Evolutionary conservation across 345 rosid species (phyloP), one percentile per base, ranked within the genome.

Genomic region (Citrus maxima): DNA sequence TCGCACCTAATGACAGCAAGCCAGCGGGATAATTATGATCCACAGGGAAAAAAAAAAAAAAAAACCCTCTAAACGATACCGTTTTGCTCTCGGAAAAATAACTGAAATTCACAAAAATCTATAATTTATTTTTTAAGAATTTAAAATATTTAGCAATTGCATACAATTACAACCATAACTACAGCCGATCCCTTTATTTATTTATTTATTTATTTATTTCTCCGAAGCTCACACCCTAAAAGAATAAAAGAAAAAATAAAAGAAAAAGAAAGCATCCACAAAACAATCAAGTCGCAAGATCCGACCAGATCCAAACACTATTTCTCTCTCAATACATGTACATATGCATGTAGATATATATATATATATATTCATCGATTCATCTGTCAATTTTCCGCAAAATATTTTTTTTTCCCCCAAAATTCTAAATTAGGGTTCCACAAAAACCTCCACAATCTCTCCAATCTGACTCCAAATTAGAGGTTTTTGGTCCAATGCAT

Each of bases 261-360:
- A 70, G 38, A 35, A 67, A 49, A 37, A 32, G 54, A 67, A 72
- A 32, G 21, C 40, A 37, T 77, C 76, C 64, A 35, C 46, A 38
- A 24, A 30, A 40, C 70, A 21, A 28, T 51, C 75, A 68, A 55
- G 74, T 77, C 78, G 0, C 73, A 80, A 79, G 87, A 85, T 87
- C 87, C 83, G 86, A 77, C 83, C 88, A 83, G 88, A 83, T 85
- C 88, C 79, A 79, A 62, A 73, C 73, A 59, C 19, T 40, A 18
- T 56, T 59, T 77, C 40, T 65, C 12, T 63, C 25, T 35, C 51
- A 61, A 9, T 63, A 42, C 62, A 7, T 68, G 28, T 56, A 25
- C 21, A 28, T 68, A 56, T 67, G 60, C 28, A 21, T 24, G 14
- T 18, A 65, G n/a, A 65, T 38, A 22, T 67, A 42, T 40, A 75